Base-by-base conservation (phyloP, 768 basidiomycete species). In the Tricholoma bakamatsutake region DNA sequence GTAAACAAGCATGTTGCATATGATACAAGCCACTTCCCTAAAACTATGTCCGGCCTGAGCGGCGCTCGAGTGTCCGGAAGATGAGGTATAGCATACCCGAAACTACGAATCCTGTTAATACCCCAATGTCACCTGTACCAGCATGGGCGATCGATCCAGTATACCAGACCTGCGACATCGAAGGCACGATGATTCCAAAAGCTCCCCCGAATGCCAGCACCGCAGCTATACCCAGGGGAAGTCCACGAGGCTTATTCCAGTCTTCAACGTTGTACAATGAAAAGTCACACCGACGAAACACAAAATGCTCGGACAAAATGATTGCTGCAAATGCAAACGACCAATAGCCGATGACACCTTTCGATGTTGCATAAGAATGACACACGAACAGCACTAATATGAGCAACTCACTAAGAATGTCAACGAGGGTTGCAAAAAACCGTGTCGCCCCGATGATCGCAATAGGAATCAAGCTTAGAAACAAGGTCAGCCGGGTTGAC, bases 131-230 rank as follows among this genome's bases (percentile, higher is more conserved):
- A 3, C 89, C 89, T 9, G 83, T 75, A 5, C 72, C 73, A 6
- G 63, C 71, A 34, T 64, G 61, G 2, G 87, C 88, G 18, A 90
- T 82, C 0, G 87, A 87, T 1, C 89, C 89, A 4, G 72, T 68
- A 63, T 81, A 90, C 81, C 83, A 90, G 12, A 74, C 79, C 63
- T 92, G 87, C 56, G 79, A 71, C 83, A 91, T 91, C 49, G 75
- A 81, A 5, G 85, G 82, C 5, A 90, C 71, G 21, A 84, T 69
- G 21, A 88, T 72, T 7, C 70, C 80, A 53, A 83, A 82, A 2
- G 82, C 73, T 9, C 80, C 71, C 0, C 73, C 55, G 50, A 76
- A 75, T 0, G 88, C 76, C 0, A 73, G 53, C 4, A 87, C 59
- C 2, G 87, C 88, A 3, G 89, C 83, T 18, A 77, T 60, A 1